Evolutionary conservation across 2,329 filamentous ascomycete species (phyloP), one percentile per base, ranked within the genome.

Genomic region (Didymella lethalis): DNA sequence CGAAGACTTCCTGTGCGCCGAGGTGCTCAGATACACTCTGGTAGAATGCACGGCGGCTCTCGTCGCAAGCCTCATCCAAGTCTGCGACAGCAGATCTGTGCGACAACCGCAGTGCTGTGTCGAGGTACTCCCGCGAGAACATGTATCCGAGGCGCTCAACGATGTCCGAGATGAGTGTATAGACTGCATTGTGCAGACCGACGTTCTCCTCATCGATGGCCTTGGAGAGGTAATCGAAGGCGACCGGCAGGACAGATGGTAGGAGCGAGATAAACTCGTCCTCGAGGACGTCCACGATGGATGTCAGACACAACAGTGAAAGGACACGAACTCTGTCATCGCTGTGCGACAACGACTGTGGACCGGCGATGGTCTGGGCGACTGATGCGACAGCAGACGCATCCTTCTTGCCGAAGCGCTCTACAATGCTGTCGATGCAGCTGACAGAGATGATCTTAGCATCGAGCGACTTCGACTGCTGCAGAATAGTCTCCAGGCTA

Each of bases 321-420:
- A 96, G 90, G 59, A 94, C 85, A 40, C 89, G 89, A 47, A 97
- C 85, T 26, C 86, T 86, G 64, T 85, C 82, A 69, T 96, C 90
- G 12, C 84, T 78, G 73, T 90, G 89, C 36, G 90, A 91, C 48
- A 98, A 84, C 63, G 92, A 94, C 64, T 90, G 83, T 54, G 87
- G 81, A 41, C 93, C 88, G 36, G 91, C 88, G 68, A 99, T 90
- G 1, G 89, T 90, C 59, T 88, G 83, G 4, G 93, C 92, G 5
- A 93, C 90, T 4, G 86, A 85, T 26, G 90, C 84, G 44, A 97
- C 90, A 44, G 88, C 88, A 65, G 90, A 87, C 1, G 90, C 83
- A 70, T 97, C 91, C 75, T 93, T 96, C 82, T 95, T 96, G 66
- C 95, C 96, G 75, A 97, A 98, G 75, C 94, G 94, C 78, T 97